phyloP scores from a whole-genome alignment of 306 rosid species.

The Gillenia trifoliata region DNA sequence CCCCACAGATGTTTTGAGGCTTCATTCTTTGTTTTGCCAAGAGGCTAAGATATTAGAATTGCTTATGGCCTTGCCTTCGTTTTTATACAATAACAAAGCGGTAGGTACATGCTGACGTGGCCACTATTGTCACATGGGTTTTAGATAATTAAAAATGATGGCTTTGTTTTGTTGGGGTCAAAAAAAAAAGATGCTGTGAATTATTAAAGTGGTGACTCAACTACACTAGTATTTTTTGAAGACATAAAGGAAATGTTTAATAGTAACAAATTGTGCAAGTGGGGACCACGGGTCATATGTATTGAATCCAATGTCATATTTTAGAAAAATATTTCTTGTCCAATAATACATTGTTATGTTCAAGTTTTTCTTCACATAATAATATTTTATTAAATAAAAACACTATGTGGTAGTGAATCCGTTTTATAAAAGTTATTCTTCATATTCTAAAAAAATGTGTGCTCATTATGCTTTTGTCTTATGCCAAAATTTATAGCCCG shows the following conservation, averaged over 20 bases:
- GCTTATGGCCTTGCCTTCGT: not conserved
- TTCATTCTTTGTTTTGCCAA: conserved; percentile 22
- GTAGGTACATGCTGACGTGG: not conserved
- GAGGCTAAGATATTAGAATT: conserved; percentile 22
- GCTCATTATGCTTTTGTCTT: not conserved
- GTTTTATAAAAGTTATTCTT: too few species aligned
- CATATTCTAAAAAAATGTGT: not conserved
- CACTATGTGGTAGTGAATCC: too few species aligned
- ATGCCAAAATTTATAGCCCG: not conserved
- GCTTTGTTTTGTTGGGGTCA: too few species aligned
- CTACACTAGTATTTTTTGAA: not conserved
- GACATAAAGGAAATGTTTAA: not conserved
- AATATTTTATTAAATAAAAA: too few species aligned
- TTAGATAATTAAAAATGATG: too few species aligned
- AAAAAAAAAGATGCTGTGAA: conserved; percentile 2
- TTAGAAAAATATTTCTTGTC: too few species aligned
- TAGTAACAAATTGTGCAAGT: not conserved
- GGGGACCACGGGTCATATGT: too few species aligned
- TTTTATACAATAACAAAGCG: conserved; percentile 13
- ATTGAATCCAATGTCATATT: conserved; percentile 6
- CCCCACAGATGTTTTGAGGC: conserved; percentile 17
- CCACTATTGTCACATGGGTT: not conserved
- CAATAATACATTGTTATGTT: too few species aligned
- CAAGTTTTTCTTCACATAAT: too few species aligned
- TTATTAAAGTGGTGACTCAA: not conserved